Percentiles rank a stretch among this genome's conserved stretches.
Conservation (phyloP, 2,329 filamentous ascomycete genomes). For the Penicillium sumatraense region DNA sequence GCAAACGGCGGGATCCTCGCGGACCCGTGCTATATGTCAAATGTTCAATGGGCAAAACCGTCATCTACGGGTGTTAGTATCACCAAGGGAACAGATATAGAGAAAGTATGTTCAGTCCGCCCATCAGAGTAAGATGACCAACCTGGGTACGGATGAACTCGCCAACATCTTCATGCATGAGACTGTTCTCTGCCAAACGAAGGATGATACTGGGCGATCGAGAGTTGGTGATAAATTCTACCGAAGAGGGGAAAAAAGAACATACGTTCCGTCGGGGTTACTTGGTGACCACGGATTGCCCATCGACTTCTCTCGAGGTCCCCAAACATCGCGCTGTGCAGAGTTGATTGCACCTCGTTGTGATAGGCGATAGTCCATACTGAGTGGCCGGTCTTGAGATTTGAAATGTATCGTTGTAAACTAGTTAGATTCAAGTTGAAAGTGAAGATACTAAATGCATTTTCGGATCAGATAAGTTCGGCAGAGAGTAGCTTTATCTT, state of each 20-base stretch:
- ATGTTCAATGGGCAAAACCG: conserved; percentile 8
- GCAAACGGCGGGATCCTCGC: conserved; percentile 31
- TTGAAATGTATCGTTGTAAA: too few species aligned
- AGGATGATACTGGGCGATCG: conserved; percentile 7
- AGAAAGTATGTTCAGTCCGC: background rate
- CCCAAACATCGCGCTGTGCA: conserved; percentile 12
- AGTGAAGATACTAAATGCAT: too few species aligned
- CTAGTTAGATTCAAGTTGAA: too few species aligned
- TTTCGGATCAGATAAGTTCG: too few species aligned
- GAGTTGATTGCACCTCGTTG: background rate
- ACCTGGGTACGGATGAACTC: conserved; percentile 11
- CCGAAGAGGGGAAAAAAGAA: background rate
- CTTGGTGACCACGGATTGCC: conserved; percentile 15
- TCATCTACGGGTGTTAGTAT: background rate
- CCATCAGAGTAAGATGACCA: background rate
- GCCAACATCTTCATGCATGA: conserved; percentile 12
- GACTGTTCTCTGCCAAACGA: conserved; percentile 17
- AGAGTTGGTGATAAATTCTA: background rate
- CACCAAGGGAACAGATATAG: too few species aligned
- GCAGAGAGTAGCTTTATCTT: too few species aligned
- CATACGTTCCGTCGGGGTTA: conserved; percentile 10
- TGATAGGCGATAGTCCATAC: background rate
- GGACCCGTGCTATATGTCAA: conserved; percentile 36
- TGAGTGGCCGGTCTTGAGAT: too few species aligned
- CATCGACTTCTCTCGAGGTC: conserved; percentile 14